These are phyloP conservation scores for Apophysomyces sp. DNA, from an alignment of 371 early-diverging fungal species.

Conservation along the genomic window DNA sequence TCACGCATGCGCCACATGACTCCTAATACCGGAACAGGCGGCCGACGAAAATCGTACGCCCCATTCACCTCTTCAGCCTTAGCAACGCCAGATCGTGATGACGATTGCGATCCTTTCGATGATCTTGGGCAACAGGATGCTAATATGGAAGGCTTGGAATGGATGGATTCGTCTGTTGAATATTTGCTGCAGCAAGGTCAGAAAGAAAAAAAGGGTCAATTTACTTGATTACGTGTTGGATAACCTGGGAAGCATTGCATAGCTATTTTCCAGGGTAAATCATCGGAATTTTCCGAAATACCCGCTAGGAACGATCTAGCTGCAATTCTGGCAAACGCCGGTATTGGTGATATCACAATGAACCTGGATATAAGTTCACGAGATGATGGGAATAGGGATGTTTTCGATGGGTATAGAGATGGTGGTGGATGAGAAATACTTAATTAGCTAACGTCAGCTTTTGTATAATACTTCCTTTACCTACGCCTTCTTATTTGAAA, in stretches of 20 bases:
- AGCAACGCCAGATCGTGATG: conserved; percentile 32
- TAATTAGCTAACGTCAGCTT: no score
- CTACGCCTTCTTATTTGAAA: background rate
- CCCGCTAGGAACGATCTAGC: background rate
- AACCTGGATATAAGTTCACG: background rate
- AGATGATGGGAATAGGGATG: background rate
- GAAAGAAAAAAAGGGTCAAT: background rate
- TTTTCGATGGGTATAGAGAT: background rate
- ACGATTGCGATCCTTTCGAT: conserved; percentile 28
- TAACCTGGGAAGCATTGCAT: background rate
- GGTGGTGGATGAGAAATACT: background rate
- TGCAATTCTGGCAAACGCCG: background rate
- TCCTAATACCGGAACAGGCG: background rate
- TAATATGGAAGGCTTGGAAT: conserved; percentile 1
- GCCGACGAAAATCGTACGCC: conserved; percentile 13
- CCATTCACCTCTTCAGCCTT: conserved; percentile 28
- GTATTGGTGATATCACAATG: background rate
- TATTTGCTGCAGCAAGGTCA: conserved; percentile 13
- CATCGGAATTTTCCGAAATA: background rate
- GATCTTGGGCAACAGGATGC: background rate
- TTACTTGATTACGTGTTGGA: background rate
- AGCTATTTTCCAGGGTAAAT: background rate
- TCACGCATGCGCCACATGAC: conserved; percentile 2
- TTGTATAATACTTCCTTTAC: background rate
- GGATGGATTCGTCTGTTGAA: background rate